These are phyloP conservation scores for Hyaloperonospora arabidopsidis DNA, from an alignment of 352 stramenopile genomes.

Conservation along the genomic window DNA sequence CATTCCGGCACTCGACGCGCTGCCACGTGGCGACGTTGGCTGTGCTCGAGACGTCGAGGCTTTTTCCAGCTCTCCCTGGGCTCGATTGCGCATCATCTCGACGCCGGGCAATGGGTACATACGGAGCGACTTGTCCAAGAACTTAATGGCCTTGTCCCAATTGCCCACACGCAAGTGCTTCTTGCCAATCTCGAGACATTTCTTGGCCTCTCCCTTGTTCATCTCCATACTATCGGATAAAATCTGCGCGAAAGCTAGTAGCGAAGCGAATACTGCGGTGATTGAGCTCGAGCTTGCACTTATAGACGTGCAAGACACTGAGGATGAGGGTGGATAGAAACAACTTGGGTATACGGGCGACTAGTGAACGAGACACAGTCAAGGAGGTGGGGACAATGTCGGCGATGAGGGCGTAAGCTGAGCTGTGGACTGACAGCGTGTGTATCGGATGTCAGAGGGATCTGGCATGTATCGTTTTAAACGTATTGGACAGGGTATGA, in stretches of 20 bases:
- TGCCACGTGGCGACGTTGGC: conserved; percentile 27
- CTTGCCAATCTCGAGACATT: conserved; percentile 87
- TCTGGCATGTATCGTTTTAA: neutral
- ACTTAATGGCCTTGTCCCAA: conserved; percentile 86
- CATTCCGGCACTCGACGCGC: conserved; percentile 14
- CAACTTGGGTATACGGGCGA: too few relatives aligned
- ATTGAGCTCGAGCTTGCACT: conserved; percentile 7
- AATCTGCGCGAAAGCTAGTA: conserved; percentile 3
- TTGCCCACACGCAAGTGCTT: conserved; percentile 79
- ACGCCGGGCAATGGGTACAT: conserved; percentile 85
- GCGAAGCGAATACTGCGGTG: conserved; percentile 5
- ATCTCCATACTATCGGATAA: conserved; percentile 65
- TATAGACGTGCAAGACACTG: conserved; percentile 8
- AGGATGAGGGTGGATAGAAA: neutral
- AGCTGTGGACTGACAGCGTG: too few relatives aligned
- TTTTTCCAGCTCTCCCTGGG: conserved; percentile 54
- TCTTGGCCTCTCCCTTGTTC: conserved; percentile 89
- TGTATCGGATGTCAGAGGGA: too few relatives aligned
- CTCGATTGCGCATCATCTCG: conserved; percentile 69
- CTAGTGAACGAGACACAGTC: neutral
- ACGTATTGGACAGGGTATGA: conserved; percentile 8
- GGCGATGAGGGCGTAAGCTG: too few relatives aligned
- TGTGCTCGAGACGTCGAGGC: conserved; percentile 19
- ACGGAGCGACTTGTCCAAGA: conserved; percentile 88
- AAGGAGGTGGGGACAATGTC: conserved; percentile 2